phyloP scores from a whole-genome alignment of 352 stramenopile species.

The Phytophthora fragariae region DNA sequence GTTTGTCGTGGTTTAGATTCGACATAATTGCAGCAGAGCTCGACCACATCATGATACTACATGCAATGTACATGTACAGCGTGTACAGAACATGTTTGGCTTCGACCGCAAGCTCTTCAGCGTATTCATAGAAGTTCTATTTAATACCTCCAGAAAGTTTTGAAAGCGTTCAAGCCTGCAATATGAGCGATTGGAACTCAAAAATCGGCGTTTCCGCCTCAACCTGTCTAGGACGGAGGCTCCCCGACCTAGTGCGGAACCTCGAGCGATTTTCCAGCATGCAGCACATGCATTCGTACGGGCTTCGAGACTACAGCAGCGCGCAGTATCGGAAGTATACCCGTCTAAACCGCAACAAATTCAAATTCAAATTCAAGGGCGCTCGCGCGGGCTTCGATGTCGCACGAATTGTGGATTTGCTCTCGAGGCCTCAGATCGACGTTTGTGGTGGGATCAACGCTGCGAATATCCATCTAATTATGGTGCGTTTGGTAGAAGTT shows the following conservation, averaged over 20 bases:
- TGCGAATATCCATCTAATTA: conserved; percentile 15
- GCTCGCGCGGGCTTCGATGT: not conserved
- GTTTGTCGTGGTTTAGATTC: conserved; percentile 19
- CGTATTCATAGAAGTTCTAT: conserved; percentile 18
- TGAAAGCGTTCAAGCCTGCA: conserved; percentile 20
- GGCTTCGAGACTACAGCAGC: not conserved
- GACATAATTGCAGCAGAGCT: conserved; percentile 30
- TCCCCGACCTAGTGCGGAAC: not conserved
- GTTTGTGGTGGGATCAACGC: conserved; percentile 7
- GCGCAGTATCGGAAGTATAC: too few species aligned
- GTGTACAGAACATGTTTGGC: not conserved
- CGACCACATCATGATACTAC: conserved; percentile 29
- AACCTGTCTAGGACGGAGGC: not conserved
- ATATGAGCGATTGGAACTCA: conserved; percentile 15
- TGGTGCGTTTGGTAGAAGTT: conserved; percentile 8
- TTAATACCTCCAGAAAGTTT: conserved; percentile 19
- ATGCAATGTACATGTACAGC: conserved; percentile 10
- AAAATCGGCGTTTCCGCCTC: not conserved
- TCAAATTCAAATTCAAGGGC: too few species aligned
- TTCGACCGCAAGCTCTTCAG: conserved; percentile 35
- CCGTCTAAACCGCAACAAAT: too few species aligned
- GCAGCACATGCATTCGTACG: conserved; percentile 2
- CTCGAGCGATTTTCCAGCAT: not conserved
- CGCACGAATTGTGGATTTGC: not conserved
- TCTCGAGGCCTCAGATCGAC: conserved; percentile 4